These are phyloP conservation scores for Moesziomyces sp. DNA, from an alignment of 1,284 basidiomycete species.

Conservation along the genomic window DNA sequence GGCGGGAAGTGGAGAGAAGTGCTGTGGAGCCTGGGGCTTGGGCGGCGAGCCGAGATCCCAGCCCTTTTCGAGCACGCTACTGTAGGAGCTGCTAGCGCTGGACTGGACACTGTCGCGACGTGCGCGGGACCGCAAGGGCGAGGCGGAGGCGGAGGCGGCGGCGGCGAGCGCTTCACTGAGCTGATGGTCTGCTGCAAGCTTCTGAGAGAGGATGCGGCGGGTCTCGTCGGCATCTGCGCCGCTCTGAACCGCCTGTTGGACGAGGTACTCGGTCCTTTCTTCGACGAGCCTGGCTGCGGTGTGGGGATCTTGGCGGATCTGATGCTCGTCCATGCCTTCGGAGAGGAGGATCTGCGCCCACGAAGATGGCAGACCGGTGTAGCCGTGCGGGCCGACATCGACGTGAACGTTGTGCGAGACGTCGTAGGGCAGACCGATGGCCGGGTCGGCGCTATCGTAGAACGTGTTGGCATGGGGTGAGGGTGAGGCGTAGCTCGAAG, in stretches of 20 bases:
- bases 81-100: constrained; percentile 52
- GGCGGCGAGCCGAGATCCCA: constrained; percentile 42
- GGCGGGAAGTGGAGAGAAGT: constrained; percentile 15
- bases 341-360: constrained; percentile 51
- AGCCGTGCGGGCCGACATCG: constrained; percentile 56
- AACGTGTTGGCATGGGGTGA: constrained; percentile 11
- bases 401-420: constrained; percentile 61
- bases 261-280: constrained; percentile 43
- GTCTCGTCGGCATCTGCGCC: constrained; percentile 31
- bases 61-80: constrained; percentile 49
- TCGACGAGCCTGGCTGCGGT: constrained; percentile 31
- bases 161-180: constrained; percentile 22
- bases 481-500: constrained; percentile 2
- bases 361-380: constrained; percentile 51
- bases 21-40: neutral
- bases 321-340: constrained; percentile 36
- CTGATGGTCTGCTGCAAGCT: constrained; percentile 22
- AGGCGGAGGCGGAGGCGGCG: constrained; percentile 1
- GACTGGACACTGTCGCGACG: constrained; percentile 33
- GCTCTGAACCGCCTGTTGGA: constrained; percentile 35
- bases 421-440: constrained; percentile 53
- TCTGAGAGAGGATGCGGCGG: constrained; percentile 25
- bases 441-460: constrained; percentile 39
- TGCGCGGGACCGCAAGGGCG: neutral
- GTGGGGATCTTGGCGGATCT: constrained; percentile 29